Conservation (phyloP, 306 rosid genomes). For the Myrica gale region DNA sequence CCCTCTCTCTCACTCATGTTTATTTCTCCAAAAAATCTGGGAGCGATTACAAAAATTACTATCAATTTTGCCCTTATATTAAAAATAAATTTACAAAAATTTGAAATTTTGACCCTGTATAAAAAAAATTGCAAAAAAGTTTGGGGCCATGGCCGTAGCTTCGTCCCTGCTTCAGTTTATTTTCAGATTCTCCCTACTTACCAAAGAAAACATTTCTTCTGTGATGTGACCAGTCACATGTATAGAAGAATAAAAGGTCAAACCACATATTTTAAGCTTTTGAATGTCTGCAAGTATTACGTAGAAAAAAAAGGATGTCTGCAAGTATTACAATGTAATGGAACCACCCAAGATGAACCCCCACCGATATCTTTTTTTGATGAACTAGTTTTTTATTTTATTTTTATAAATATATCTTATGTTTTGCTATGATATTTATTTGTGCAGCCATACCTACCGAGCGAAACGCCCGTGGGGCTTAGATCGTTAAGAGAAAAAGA, state of each 20-base stretch:
- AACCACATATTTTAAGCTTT: not conserved
- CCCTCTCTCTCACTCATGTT: no score
- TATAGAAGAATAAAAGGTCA: not conserved
- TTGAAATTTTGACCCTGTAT: no score
- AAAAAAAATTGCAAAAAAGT: no score
- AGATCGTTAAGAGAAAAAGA: slow-evolving; percentile 69
- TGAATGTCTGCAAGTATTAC: slow-evolving; percentile 21
- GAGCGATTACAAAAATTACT: no score
- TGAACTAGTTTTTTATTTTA: not conserved
- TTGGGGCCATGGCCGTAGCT: no score
- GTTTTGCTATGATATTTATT: slow-evolving; percentile 14
- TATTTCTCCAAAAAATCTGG: no score
- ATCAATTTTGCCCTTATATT: no score
- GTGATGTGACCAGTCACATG: not conserved
- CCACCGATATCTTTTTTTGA: not conserved
- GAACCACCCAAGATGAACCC: not conserved
- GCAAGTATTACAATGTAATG: not conserved
- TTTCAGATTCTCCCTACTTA: not conserved
- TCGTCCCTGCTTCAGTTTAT: no score
- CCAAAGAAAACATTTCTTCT: not conserved
- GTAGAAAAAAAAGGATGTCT: no score
- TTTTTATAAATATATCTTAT: not conserved
- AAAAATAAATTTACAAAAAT: no score
- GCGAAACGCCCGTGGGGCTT: slow-evolving; percentile 79
- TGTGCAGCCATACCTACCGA: slow-evolving; percentile 82